phyloP scores from a whole-genome alignment of 164 flowering plant species.

The Berberis vulgaris region DNA sequence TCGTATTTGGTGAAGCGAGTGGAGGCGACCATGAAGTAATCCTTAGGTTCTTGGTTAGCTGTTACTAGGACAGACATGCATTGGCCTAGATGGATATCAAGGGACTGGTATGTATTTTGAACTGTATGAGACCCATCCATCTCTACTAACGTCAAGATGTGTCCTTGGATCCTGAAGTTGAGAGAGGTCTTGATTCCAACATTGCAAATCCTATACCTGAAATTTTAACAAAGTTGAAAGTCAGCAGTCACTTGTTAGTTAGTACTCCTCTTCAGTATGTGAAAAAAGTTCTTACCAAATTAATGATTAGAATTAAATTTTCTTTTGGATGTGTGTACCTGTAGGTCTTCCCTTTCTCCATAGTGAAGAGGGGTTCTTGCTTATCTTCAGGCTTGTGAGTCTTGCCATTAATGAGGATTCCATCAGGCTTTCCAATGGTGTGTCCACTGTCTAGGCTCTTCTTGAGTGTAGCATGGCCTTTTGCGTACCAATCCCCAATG shows the following conservation, averaged over 20 bases:
- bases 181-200: neutral
- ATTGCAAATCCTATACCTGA: too few relatives aligned
- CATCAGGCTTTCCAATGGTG: neutral
- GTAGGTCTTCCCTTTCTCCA: neutral
- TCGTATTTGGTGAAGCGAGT: neutral
- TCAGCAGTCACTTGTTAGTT: neutral
- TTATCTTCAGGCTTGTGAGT: neutral
- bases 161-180: neutral
- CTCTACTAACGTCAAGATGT: neutral
- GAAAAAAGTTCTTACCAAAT: too few relatives aligned
- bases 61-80: neutral
- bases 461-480: neutral
- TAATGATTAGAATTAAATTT: too few relatives aligned
- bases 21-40: neutral
- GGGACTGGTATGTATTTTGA: neutral
- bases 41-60: neutral
- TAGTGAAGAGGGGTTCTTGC: neutral
- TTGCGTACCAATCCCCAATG: neutral
- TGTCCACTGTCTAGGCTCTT: neutral
- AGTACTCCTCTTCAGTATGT: too few relatives aligned
- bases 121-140: neutral
- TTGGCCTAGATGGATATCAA: neutral
- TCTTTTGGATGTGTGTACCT: neutral
- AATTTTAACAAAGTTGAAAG: too few relatives aligned
- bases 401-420: constrained; percentile 2